phyloP scores from a whole-genome alignment of 2,329 filamentous ascomycete species.

The Samsoniella hepiali region DNA sequence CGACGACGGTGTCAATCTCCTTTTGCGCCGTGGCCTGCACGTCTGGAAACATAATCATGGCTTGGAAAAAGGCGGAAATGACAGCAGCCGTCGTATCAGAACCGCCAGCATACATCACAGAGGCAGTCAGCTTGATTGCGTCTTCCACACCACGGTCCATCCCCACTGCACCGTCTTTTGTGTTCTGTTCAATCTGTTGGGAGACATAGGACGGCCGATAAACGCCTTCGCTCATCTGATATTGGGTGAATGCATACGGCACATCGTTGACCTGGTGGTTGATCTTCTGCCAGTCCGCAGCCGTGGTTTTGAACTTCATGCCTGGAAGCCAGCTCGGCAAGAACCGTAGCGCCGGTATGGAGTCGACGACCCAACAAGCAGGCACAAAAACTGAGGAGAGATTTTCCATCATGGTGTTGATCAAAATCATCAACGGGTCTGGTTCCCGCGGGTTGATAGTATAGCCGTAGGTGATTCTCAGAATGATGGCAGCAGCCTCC shows the following conservation, averaged over 20 bases:
- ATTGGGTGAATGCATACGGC: constrained; percentile 23
- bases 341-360: constrained; percentile 24
- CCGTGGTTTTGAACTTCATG: constrained; percentile 23
- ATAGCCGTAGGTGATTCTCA: constrained; percentile 26
- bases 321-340: constrained; percentile 26
- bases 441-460: constrained; percentile 23
- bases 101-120: constrained; percentile 23
- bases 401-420: constrained; percentile 22
- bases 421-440: constrained; percentile 25
- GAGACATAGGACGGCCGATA: constrained; percentile 22
- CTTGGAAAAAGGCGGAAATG: constrained; percentile 12
- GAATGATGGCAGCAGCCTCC: constrained; percentile 22
- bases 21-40: constrained; percentile 21
- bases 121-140: constrained; percentile 19
- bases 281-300: constrained; percentile 19
- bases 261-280: constrained; percentile 17
- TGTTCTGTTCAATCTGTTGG: neutral
- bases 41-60: constrained; percentile 20
- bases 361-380: constrained; percentile 26
- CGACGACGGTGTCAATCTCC: constrained; percentile 21
- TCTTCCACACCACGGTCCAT: neutral
- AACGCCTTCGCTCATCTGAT: constrained; percentile 18
- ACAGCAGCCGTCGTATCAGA: constrained; percentile 22
- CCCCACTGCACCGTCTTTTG: constrained; percentile 13
- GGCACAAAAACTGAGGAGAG: constrained; percentile 24